These are phyloP conservation scores for Beta lomatogona DNA, from an alignment of 179 eudicot genomes.

Conservation along the genomic window DNA sequence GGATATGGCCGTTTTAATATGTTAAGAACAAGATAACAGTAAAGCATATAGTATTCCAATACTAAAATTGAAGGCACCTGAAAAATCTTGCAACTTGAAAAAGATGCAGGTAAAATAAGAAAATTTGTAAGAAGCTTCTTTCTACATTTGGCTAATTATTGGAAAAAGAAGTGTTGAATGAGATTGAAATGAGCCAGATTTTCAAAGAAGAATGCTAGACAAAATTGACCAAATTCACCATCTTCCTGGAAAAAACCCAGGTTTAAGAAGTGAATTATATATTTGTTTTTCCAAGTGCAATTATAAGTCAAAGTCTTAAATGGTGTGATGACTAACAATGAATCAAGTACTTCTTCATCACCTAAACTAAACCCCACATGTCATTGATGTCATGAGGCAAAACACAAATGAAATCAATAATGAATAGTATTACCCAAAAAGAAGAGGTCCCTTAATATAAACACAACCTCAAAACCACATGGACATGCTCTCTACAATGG, in stretches of 20 bases:
- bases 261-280: background rate
- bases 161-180: background rate
- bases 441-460: slow-evolving; percentile 36
- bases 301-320: slow-evolving; percentile 36
- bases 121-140: slow-evolving; percentile 18
- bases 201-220: slow-evolving; percentile 11
- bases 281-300: slow-evolving; percentile 29
- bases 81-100: slow-evolving; percentile 2
- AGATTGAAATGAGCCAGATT: slow-evolving; percentile 7
- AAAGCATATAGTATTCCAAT: background rate
- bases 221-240: slow-evolving; percentile 15
- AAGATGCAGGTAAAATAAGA: slow-evolving; percentile 9
- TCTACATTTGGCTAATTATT: slow-evolving; percentile 15
- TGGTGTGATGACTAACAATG: slow-evolving; percentile 30
- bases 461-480: slow-evolving; percentile 44
- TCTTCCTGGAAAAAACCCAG: background rate
- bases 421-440: slow-evolving; percentile 25
- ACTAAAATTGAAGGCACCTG: slow-evolving; percentile 20
- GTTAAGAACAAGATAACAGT: background rate
- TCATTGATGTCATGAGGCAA: slow-evolving; percentile 28
- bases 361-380: slow-evolving; percentile 40
- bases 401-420: slow-evolving; percentile 31
- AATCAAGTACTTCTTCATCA: slow-evolving; percentile 14
- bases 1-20: slow-evolving; percentile 3
- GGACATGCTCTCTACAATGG: slow-evolving; percentile 38